Evolutionary conservation across 176 grass and related monocot species (phyloP), one percentile per base, ranked within the genome.

Genomic region (Hyparrhenia diplandra): DNA sequence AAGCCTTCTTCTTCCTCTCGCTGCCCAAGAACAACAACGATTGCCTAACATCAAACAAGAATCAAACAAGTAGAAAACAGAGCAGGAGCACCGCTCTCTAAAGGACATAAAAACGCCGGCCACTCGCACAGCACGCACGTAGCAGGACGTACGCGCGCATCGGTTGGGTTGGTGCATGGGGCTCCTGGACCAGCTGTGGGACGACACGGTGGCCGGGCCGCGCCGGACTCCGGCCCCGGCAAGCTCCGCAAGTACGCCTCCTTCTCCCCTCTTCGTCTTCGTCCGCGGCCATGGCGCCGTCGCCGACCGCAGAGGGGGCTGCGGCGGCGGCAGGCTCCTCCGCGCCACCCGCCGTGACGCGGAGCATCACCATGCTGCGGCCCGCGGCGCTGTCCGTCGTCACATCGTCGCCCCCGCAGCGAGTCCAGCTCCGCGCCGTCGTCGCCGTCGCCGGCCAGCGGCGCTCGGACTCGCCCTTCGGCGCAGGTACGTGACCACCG

Each of bases 111-210:
- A 17, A 17, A 21, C 49, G 49, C 47, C 51, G 52, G 49, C 49
- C 18, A 20, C 49, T 52, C 20, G 14, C 42, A 43, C 41, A 43
- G 42, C 42, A 57, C 61, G 27, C 61, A 83, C 35, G 37, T 71
- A 16, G 75, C 75, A 88, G 74, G 27, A 64, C 9, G 12, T n/a
- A n/a, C 3, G 41, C 52, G 12, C 3, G 35, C 54, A 60, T 35
- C 18, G n/a, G n/a, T n/a, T n/a, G n/a, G 27, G 3, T 42, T 11
- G 21, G 3, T 58, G 47, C 78, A 97, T 97, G 94, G 82, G 89
- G 4, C 83, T 97, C 79, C 86, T 97, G 34, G 87, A 94, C 76
- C 92, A 92, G 69, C 94, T 97, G n/a, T 97, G 94, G 94, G 94
- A 97, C 80, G 94, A 97, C 83, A 97, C 94, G 11, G 83, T 97